phyloP scores from a whole-genome alignment of 2,329 filamentous ascomycete genomes.

The Colletotrichum truncatum region DNA sequence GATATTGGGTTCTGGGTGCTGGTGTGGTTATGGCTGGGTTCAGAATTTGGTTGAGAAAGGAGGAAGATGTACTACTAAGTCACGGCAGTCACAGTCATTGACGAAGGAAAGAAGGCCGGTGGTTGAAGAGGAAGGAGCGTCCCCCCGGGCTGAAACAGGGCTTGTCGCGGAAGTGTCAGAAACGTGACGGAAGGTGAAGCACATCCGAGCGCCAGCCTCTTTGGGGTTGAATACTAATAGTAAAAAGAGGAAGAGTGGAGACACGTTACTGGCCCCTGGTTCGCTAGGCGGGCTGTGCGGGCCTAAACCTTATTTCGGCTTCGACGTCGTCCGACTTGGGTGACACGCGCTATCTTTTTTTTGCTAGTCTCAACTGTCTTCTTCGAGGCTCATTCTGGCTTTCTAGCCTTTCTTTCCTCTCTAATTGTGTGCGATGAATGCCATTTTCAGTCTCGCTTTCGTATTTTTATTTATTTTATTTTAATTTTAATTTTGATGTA shows the following conservation, averaged over 20 bases:
- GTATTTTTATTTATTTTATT: no score
- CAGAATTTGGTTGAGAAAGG: not conserved
- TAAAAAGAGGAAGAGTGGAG: slow-evolving; percentile 31
- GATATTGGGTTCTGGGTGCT: not conserved
- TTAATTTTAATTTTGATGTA: no score
- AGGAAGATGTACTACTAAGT: no score
- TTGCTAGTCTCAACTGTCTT: slow-evolving; percentile 5
- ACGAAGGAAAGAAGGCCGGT: not conserved
- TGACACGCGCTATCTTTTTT: slow-evolving; percentile 21
- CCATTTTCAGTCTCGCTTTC: no score
- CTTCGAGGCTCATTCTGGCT: no score
- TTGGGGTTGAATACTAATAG: not conserved
- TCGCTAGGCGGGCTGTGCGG: slow-evolving; percentile 5
- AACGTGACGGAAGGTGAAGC: slow-evolving; percentile 38
- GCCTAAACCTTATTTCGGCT: slow-evolving; percentile 47
- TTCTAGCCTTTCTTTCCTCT: no score
- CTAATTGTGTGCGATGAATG: no score
- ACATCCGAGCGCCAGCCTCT: slow-evolving; percentile 32
- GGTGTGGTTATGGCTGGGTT: not conserved
- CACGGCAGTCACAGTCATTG: no score
- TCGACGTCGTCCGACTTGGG: slow-evolving; percentile 36
- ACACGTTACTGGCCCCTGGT: slow-evolving; percentile 19
- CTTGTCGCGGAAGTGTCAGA: slow-evolving; percentile 44
- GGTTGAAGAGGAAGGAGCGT: not conserved
- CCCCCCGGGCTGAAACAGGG: slow-evolving; percentile 39